A percentile compares a stretch with the other conserved stretches of the same genome.
These are phyloP conservation scores for Dillenia suffruticosa DNA, from an alignment of 164 flowering plant species.

Conservation along the genomic window DNA sequence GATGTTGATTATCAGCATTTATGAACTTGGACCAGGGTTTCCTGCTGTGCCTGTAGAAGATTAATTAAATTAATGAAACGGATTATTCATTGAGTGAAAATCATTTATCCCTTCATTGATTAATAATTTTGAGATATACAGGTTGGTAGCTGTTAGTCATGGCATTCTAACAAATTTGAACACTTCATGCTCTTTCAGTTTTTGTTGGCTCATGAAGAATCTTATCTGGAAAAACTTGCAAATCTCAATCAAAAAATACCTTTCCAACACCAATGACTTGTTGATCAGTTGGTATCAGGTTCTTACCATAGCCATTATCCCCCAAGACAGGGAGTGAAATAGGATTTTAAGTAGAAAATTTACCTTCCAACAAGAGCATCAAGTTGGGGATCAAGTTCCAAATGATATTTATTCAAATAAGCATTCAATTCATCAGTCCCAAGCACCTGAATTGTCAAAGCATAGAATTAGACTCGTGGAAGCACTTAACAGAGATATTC, in stretches of 20 bases:
- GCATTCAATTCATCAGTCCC: constrained; percentile 92
- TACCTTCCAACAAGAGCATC: constrained; percentile 86
- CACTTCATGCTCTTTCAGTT: too few relatives aligned
- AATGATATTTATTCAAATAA: constrained; percentile 66
- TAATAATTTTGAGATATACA: too few relatives aligned
- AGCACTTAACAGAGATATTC: too few relatives aligned
- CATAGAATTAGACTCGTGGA: not conserved
- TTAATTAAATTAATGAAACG: not conserved
- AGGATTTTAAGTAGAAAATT: not conserved
- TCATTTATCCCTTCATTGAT: too few relatives aligned
- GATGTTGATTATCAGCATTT: constrained; percentile 59
- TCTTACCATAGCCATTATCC: too few relatives aligned
- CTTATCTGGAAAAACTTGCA: too few relatives aligned
- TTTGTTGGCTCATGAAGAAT: too few relatives aligned
- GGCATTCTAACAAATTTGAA: too few relatives aligned
- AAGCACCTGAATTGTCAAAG: constrained; percentile 52
- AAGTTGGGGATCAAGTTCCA: constrained; percentile 92
- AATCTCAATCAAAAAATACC: too few relatives aligned
- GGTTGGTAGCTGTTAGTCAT: too few relatives aligned
- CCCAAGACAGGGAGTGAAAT: not conserved
- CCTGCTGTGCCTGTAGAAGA: constrained; percentile 54
- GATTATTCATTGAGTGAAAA: not conserved
- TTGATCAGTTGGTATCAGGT: too few relatives aligned
- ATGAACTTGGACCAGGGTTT: constrained; percentile 68
- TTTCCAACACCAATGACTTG: too few relatives aligned